phyloP scores from a whole-genome alignment of 371 early-diverging fungal species.

The Syncephalastrum sp. region DNA sequence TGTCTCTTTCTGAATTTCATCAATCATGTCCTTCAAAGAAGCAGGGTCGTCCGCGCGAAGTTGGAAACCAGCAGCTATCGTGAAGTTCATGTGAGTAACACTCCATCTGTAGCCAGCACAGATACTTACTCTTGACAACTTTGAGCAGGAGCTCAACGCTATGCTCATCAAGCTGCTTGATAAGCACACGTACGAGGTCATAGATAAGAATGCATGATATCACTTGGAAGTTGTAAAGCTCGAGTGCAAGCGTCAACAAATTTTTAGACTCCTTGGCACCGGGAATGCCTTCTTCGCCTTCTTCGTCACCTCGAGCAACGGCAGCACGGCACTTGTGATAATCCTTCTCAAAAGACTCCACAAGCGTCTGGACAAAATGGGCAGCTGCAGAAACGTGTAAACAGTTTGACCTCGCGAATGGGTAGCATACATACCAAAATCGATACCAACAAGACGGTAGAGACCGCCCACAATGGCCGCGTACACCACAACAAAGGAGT shows the following conservation, averaged over 20 bases:
- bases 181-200: slow-evolving; percentile 77
- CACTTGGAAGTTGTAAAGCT: slow-evolving; percentile 90
- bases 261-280: slow-evolving; percentile 75
- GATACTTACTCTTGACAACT: slow-evolving; percentile 68
- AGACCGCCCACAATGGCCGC: slow-evolving; percentile 84
- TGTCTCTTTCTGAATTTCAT: slow-evolving; percentile 64
- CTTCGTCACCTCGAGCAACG: slow-evolving; percentile 30
- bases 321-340: slow-evolving; percentile 33
- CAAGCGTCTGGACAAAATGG: slow-evolving; percentile 79
- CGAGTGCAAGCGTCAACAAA: slow-evolving; percentile 72
- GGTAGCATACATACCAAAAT: slow-evolving; percentile 60
- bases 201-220: slow-evolving; percentile 84
- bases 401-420: not conserved
- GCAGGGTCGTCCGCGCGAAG: slow-evolving; percentile 91
- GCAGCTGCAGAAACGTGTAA: slow-evolving; percentile 58
- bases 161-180: slow-evolving; percentile 68
- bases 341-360: slow-evolving; percentile 74
- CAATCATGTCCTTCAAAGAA: slow-evolving; percentile 83
- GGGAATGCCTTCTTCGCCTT: slow-evolving; percentile 43
- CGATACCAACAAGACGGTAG: slow-evolving; percentile 80
- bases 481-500: slow-evolving; percentile 87
- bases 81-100: slow-evolving; percentile 1
- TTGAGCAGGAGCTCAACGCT: slow-evolving; percentile 88
- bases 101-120: not conserved
- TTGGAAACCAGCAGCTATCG: slow-evolving; percentile 77